Evolutionary conservation across 352 stramenopile genomes (phyloP).

Genomic region (Phytophthora meadii): DNA sequence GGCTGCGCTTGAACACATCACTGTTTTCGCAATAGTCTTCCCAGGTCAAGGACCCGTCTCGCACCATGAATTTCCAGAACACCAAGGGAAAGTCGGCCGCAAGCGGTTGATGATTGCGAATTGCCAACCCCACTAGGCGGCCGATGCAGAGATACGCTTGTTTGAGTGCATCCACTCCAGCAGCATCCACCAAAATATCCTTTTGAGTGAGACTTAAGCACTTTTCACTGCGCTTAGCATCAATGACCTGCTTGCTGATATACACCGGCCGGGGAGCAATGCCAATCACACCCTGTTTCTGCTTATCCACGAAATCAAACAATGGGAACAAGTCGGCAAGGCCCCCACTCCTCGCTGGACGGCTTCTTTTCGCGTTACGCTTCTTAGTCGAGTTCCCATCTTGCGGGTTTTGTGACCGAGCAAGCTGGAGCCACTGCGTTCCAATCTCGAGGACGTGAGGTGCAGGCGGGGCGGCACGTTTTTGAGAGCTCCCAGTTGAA

Average conservation of each 20-base stretch:
- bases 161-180: constrained; percentile 48
- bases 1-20: constrained; percentile 63
- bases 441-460: constrained; percentile 65
- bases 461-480: constrained; percentile 9
- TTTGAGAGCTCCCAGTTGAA: constrained; percentile 18
- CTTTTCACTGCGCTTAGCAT: constrained; percentile 43
- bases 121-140: constrained; percentile 67
- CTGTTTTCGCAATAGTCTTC: constrained; percentile 67
- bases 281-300: constrained; percentile 40
- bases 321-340: constrained; percentile 60
- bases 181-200: constrained; percentile 50
- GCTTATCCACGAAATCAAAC: constrained; percentile 53
- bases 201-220: constrained; percentile 44
- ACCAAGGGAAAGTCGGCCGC: constrained; percentile 61
- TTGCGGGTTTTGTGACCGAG: constrained; percentile 42
- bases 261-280: constrained; percentile 40
- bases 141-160: constrained; percentile 73
- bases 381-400: constrained; percentile 18
- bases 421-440: constrained; percentile 64
- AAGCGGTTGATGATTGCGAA: constrained; percentile 76
- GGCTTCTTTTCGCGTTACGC: constrained; percentile 12
- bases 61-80: constrained; percentile 76
- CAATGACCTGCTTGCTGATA: constrained; percentile 40
- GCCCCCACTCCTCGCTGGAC: constrained; percentile 4
- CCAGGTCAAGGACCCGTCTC: constrained; percentile 54